Base-by-base conservation (phyloP, 306 rosid genomes). In the Parietaria judaica region DNA sequence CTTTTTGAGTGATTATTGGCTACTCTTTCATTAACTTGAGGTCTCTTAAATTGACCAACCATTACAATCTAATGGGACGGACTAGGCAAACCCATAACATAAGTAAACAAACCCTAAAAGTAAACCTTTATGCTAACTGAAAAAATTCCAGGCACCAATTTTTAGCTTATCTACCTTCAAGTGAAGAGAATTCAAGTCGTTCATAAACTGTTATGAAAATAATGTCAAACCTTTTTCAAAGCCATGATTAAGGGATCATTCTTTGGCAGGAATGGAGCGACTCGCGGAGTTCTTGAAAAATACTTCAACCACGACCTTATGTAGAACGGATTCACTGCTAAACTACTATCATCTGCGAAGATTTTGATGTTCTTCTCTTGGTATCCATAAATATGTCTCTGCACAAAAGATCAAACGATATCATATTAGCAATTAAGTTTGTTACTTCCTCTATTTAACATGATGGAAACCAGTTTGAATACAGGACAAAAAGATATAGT, bases 271-370 rank as follows among this genome's bases (percentile, higher is more conserved):
- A 88, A 94, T 36, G 99, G 97, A 45, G 99, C 97, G 56, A 94
- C 95, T 74, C 99, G 88, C 60, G 99, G 90, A 9, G 90, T 86
- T 78, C 37, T 85, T 38, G 99, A 86, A 84, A 88, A 70, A 52
- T 84, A 74, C 75, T 88, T 85, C 86, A 88, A 78, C 99, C 99
- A 94, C 8, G 94, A 82, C 46, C 55, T 76, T 58, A 88, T 70
- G 74, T 88, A 94, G 37, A 87, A 88, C 69, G 99, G 95, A 94
- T 94, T 88, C 64, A 94, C 83, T 36, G 97, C 95, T 79, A 94
- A 76, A 73, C 81, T 79, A 73, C 94, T 79, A 79, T 84, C 70
- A 62, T 88, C 95, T 0, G 95, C 90, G 74, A 94, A 88, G 67
- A 88, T 78, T 60, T 80, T 79, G 17, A 88, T 66, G 38, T 81